Conservation (phyloP, 345 rosid genomes). For the Pseudoturritis turrita region DNA sequence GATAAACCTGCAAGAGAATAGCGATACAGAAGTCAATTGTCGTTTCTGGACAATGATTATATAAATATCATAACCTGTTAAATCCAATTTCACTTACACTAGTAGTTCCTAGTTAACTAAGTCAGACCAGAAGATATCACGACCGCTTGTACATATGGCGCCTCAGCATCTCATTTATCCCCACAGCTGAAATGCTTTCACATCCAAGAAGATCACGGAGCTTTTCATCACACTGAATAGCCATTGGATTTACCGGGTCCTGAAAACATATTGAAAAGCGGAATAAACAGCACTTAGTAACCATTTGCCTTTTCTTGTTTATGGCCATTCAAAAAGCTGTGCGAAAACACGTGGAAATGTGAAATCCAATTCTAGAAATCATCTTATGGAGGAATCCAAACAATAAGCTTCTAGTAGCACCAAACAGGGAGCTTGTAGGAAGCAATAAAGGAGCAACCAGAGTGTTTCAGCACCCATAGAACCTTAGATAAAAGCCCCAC, state of each 20-base stretch:
- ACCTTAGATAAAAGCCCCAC: slow-evolving; percentile 29
- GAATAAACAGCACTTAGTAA: background rate
- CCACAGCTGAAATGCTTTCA: slow-evolving; percentile 82
- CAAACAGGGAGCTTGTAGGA: background rate
- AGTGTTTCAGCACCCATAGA: background rate
- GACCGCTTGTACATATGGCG: slow-evolving; percentile 63
- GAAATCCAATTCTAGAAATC: background rate
- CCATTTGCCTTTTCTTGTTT: background rate
- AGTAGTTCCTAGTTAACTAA: slow-evolving; percentile 34
- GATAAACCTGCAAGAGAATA: slow-evolving; percentile 43
- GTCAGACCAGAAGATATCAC: slow-evolving; percentile 41
- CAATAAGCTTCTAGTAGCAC: background rate
- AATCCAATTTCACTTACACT: slow-evolving; percentile 15
- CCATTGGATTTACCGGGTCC: slow-evolving; percentile 82
- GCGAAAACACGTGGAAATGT: background rate
- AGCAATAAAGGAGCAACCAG: background rate
- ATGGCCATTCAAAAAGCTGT: background rate
- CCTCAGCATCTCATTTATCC: slow-evolving; percentile 63
- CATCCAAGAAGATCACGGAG: slow-evolving; percentile 80
- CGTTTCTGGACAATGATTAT: background rate
- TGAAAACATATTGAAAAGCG: slow-evolving; percentile 21
- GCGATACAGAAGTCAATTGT: background rate
- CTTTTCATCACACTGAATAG: slow-evolving; percentile 69
- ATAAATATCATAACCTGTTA: background rate
- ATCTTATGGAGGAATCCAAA: background rate